Percentiles rank a stretch among this genome's conserved stretches.
These are phyloP conservation scores for Dioscorea cayenensis DNA, from an alignment of 116 monocot species.

Conservation along the genomic window DNA sequence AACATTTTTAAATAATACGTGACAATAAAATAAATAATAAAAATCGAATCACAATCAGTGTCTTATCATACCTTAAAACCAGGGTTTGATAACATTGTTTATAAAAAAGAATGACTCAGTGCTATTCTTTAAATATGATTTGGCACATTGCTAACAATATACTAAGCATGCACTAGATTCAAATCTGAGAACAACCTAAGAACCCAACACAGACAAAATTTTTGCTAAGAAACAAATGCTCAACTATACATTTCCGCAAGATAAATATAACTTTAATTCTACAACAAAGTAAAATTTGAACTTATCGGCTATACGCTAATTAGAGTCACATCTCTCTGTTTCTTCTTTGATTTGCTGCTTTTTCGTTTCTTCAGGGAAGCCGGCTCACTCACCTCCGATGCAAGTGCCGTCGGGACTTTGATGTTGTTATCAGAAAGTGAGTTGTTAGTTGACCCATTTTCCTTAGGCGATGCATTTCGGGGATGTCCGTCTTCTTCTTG, in stretches of 20 bases:
- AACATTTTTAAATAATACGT: too few relatives aligned
- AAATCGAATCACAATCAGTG: too few relatives aligned
- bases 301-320: constrained; percentile 3
- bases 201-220: background rate
- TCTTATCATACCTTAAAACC: too few relatives aligned
- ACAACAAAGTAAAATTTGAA: background rate
- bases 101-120: too few relatives aligned
- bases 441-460: constrained; percentile 5
- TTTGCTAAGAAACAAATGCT: background rate
- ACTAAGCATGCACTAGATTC: too few relatives aligned
- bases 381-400: too few relatives aligned
- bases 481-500: background rate
- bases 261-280: background rate
- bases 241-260: background rate
- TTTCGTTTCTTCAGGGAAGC: constrained; percentile 45
- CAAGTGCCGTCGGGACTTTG: background rate
- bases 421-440: background rate
- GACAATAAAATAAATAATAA: too few relatives aligned
- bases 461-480: background rate
- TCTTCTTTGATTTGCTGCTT: constrained; percentile 32
- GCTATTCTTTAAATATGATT: too few relatives aligned
- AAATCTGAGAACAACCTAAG: too few relatives aligned
- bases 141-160: too few relatives aligned
- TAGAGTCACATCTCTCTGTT: constrained; percentile 37
- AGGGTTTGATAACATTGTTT: too few relatives aligned